Conservation (phyloP, 495 filamentous ascomycete genomes). For the Xylaria castorea region DNA sequence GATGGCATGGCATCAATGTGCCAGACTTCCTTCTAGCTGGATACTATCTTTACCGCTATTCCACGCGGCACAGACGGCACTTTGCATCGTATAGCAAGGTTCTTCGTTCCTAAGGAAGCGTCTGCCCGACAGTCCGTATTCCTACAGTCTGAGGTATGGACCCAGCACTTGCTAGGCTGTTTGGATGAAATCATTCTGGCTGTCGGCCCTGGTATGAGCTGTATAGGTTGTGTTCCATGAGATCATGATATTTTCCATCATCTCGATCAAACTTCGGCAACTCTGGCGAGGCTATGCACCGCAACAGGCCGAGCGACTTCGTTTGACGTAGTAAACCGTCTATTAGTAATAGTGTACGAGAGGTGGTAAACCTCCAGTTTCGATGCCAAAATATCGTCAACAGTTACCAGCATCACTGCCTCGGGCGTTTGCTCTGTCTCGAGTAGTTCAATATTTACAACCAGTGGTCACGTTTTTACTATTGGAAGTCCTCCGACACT, state of each 20-base stretch:
- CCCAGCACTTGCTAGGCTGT: background rate
- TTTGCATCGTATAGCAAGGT: slow-evolving; percentile 23
- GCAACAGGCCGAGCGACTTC: slow-evolving; percentile 10
- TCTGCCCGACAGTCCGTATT: slow-evolving; percentile 21
- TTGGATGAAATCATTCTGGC: slow-evolving; percentile 4
- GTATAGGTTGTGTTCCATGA: slow-evolving; percentile 22
- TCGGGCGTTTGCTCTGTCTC: background rate
- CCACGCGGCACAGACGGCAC: slow-evolving; percentile 25
- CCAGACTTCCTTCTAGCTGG: background rate
- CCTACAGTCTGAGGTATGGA: background rate
- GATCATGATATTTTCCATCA: slow-evolving; percentile 20
- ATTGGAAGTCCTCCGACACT: background rate
- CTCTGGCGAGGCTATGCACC: slow-evolving; percentile 9
- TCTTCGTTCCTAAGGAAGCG: slow-evolving; percentile 20
- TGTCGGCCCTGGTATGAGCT: background rate
- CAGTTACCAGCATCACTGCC: background rate
- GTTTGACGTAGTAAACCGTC: background rate
- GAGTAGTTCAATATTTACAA: background rate
- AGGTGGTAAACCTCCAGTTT: background rate
- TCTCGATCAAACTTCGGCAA: slow-evolving; percentile 15
- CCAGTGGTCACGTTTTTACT: background rate
- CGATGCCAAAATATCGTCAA: background rate
- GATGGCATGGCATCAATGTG: slow-evolving; percentile 9
- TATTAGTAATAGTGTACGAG: background rate
- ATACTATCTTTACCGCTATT: slow-evolving; percentile 18